Evolutionary conservation across 495 filamentous ascomycete species (phyloP), one percentile per base, ranked within the genome.

Genomic region (Penicillium longicatenatum): DNA sequence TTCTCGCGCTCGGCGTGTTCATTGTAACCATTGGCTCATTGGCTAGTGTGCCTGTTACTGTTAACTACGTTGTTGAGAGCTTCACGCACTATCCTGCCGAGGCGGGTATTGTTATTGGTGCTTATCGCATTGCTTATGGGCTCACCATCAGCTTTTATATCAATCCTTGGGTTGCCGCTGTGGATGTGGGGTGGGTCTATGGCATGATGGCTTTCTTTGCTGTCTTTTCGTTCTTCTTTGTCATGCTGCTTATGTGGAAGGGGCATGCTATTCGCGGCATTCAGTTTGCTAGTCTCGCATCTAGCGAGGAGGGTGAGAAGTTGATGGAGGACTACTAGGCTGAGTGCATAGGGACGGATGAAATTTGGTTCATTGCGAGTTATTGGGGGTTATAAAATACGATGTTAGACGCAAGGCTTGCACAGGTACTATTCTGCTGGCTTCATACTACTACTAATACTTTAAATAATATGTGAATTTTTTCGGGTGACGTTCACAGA

Each of bases 161-260:
- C 48, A 65, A 73, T 41, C 65, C 69, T 3, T 83, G 80, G 79
- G 71, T 73, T 9, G 73, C 57, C 6, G 68, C 64, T 37, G 77
- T 82, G 1, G 70, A 65, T 29, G 59, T 80, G 12, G 78, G 79
- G 11, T 83, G 80, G 80, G 74, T 78, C 0, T 82, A 77, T 67
- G 80, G 80, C 0, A 82, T 78, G 72, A 75, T 74, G 70, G 77
- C 77, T 0, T 77, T 82, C 49, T 79, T 82, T 60, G 66, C 66
- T 6, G 52, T 79, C 8, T 61, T 77, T 21, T 66, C 68, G 1
- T 77, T 75, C 55, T 46, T 71, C 16, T 73, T 78, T 42, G 63
- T 66, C 8, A 61, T 69, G 63, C 44, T 72, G 42, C 41, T 69
- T 19, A 70, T 70, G 67, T 70, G 67, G 67, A 68, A 70, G 55